These are phyloP conservation scores for Daedaleopsis nitida DNA, from an alignment of 768 basidiomycete species.

Conservation along the genomic window DNA sequence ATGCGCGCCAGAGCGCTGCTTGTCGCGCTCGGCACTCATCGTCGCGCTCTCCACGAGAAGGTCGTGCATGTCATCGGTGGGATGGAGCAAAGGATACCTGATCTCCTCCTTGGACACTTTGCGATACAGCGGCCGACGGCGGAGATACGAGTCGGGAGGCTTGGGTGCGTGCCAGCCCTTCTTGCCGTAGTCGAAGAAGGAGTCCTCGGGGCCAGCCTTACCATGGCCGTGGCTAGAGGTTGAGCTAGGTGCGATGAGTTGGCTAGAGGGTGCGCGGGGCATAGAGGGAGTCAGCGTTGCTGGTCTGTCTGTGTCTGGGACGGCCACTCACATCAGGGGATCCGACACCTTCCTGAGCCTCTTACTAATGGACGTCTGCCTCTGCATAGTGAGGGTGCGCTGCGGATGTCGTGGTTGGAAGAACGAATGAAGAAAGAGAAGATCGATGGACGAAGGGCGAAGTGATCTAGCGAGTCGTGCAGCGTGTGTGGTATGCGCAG, in stretches of 20 bases:
- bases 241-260: neutral
- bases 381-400: constrained; percentile 6
- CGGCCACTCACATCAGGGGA: constrained; percentile 6
- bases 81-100: constrained; percentile 8
- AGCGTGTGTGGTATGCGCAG: neutral
- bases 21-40: neutral
- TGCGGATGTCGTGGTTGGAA: neutral
- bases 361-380: constrained; percentile 2
- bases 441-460: neutral
- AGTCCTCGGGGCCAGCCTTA: neutral
- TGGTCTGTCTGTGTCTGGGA: neutral
- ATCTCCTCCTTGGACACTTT: constrained; percentile 18
- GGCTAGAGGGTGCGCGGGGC: neutral
- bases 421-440: neutral
- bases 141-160: neutral
- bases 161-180: constrained; percentile 6
- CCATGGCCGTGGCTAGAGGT: neutral
- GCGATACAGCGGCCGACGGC: constrained; percentile 4
- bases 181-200: constrained; percentile 13
- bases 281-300: neutral
- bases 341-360: constrained; percentile 16
- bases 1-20: neutral
- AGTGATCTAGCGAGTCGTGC: neutral
- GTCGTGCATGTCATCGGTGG: neutral
- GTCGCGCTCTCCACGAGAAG: neutral